Conservation (phyloP, 768 basidiomycete species). For the Pleurotus salmoneostramineus region DNA sequence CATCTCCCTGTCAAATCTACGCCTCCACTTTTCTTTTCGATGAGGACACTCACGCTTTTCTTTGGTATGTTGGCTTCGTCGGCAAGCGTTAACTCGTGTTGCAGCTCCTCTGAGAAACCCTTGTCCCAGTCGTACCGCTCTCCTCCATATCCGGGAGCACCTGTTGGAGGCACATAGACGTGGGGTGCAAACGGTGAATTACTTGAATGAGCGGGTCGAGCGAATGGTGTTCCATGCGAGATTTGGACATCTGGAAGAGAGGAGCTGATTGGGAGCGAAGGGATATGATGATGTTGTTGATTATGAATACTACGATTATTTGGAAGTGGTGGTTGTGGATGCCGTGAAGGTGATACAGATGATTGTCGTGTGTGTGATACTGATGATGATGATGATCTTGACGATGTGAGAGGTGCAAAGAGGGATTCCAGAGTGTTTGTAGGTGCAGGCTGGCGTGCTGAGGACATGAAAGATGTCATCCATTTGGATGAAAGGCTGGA, state of each 20-base stretch:
- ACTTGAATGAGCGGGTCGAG: slow-evolving; percentile 25
- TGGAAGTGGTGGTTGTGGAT: slow-evolving; percentile 9
- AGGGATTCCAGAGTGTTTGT: slow-evolving; percentile 12
- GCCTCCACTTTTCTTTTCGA: slow-evolving; percentile 47
- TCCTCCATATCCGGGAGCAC: slow-evolving; percentile 79
- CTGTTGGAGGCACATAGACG: slow-evolving; percentile 35
- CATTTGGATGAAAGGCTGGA: slow-evolving; percentile 44
- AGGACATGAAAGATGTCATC: slow-evolving; percentile 41
- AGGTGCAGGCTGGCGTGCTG: slow-evolving; percentile 8
- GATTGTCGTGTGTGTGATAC: slow-evolving; percentile 10
- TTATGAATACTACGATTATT: too few species aligned
- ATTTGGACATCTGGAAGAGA: not conserved
- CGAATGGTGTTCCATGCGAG: slow-evolving; percentile 51
- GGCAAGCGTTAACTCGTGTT: slow-evolving; percentile 28
- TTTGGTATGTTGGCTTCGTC: slow-evolving; percentile 8
- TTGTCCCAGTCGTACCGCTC: slow-evolving; percentile 67
- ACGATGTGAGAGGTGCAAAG: slow-evolving; percentile 10
- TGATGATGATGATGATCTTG: not conserved
- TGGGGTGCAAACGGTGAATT: slow-evolving; percentile 41
- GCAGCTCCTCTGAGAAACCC: slow-evolving; percentile 49
- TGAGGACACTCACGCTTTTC: slow-evolving; percentile 35
- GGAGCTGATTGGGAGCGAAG: not conserved
- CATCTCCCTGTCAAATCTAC: slow-evolving; percentile 54
- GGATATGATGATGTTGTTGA: slow-evolving; percentile 11
- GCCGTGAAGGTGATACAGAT: slow-evolving; percentile 13